Base-by-base conservation (phyloP, 192 early-diverging fungal species). In the Coemansia sp. region DNA sequence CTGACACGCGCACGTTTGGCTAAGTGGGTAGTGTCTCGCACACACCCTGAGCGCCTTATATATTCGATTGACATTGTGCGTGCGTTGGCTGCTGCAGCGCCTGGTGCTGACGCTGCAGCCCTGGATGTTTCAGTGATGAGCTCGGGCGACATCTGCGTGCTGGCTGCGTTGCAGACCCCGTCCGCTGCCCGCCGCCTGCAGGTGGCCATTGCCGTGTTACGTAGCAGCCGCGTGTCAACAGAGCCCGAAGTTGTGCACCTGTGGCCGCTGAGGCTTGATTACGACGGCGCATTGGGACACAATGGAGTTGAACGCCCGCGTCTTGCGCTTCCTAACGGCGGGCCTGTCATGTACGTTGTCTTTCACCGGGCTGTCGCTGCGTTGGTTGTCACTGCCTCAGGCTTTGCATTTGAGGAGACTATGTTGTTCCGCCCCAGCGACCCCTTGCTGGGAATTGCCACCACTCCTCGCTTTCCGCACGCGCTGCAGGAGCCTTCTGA, bases 1-100 rank as follows among this genome's bases (percentile, higher is more conserved):
- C 59, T 83, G 28, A 75, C 81, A n/a, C 76, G 67, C 53, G 41
- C 38, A 31, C 66, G 61, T 19, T 48, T 83, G 48, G 60, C 57
- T 14, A 71, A 73, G 32, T 83, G 81, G 81, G 68, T 71, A 18
- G 67, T 83, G 27, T 76, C 76, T 34, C 65, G 66, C 32, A 24
- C 72, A 0, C 69, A 71, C 25, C 38, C 65, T 0, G 75, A 71
- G 14, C 54, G 54, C 19, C 61, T 72, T 34, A 24, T 68, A 25
- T 68, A 58, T 16, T 65, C 72, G 25, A n/a, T 64, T 18, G 67
- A 78, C 10, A 26, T 69, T 14, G 48, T 30, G 7, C 58, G 54
- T 5, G 6, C 50, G 2, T 38, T 78, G 18, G 18, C 51, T 48
- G 48, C 52, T 10, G 50, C 32, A 4, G 55, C 58, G 10, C 60